phyloP scores from a whole-genome alignment of 495 filamentous ascomycete genomes.

The Penicillium turbatum region DNA sequence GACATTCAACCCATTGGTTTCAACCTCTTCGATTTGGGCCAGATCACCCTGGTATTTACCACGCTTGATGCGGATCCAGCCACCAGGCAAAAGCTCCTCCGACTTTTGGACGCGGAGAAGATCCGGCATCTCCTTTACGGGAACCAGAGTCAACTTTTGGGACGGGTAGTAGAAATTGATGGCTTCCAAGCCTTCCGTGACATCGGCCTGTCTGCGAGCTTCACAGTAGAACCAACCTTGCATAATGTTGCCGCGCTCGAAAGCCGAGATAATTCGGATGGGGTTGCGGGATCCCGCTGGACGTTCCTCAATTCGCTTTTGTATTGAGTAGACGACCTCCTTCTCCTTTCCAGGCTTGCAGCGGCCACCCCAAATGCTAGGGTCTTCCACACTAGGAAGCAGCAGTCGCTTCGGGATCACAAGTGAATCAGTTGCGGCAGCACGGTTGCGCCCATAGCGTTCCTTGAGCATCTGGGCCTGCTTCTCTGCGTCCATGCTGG shows the following conservation, averaged over 20 bases:
- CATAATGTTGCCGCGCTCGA: constrained; percentile 85
- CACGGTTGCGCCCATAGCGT: constrained; percentile 68
- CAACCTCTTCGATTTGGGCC: constrained; percentile 89
- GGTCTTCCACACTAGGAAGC: constrained; percentile 92
- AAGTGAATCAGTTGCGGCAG: constrained; percentile 53
- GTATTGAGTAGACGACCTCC: constrained; percentile 80
- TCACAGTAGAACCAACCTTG: constrained; percentile 94
- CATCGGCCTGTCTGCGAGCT: constrained; percentile 78
- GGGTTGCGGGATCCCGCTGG: constrained; percentile 64
- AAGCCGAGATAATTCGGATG: constrained; percentile 76
- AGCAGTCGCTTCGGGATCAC: constrained; percentile 82
- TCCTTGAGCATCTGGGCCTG: constrained; percentile 81
- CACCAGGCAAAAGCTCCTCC: constrained; percentile 77
- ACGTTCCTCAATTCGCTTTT: constrained; percentile 80
- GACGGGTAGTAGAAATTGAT: constrained; percentile 82
- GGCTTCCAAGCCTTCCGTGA: constrained; percentile 73
- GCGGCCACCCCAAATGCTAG: constrained; percentile 90
- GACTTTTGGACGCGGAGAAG: constrained; percentile 84
- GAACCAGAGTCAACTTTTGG: constrained; percentile 76
- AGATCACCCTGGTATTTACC: constrained; percentile 85
- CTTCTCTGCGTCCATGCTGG: constrained; percentile 86
- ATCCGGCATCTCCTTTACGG: constrained; percentile 98
- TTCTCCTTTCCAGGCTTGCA: constrained; percentile 94
- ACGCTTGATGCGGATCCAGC: constrained; percentile 85
- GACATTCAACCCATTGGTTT: constrained; percentile 85